Conservation (phyloP, 2,329 filamentous ascomycete genomes). For the Trichoderma harzianum region DNA sequence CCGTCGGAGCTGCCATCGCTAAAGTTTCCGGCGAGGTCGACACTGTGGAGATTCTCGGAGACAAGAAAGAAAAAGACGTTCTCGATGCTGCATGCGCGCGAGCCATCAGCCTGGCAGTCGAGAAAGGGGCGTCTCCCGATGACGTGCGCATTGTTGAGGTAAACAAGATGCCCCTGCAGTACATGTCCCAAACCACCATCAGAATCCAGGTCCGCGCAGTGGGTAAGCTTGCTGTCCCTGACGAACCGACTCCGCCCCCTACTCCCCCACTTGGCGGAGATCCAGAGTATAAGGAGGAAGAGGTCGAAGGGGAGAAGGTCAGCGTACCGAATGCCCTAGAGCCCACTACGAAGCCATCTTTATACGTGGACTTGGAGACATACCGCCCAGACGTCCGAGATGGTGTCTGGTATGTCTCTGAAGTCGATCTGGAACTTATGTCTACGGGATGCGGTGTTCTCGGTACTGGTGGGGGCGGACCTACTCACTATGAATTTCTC, state of each 20-base stretch:
- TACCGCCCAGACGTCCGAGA: slow-evolving; percentile 32
- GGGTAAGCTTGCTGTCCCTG: slow-evolving; percentile 31
- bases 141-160: slow-evolving; percentile 45
- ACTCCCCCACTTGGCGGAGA: slow-evolving; percentile 19
- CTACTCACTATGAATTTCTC: slow-evolving; percentile 43
- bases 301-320: slow-evolving; percentile 27
- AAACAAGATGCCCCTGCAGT: slow-evolving; percentile 41
- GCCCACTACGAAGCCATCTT: slow-evolving; percentile 32
- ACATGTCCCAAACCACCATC: slow-evolving; percentile 35
- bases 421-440: slow-evolving; percentile 36
- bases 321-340: slow-evolving; percentile 30
- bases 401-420: slow-evolving; percentile 36
- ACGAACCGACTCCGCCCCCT: slow-evolving; percentile 26
- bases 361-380: slow-evolving; percentile 28
- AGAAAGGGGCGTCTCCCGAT: slow-evolving; percentile 30
- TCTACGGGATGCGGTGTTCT: slow-evolving; percentile 36
- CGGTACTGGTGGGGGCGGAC: slow-evolving; percentile 37
- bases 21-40: slow-evolving; percentile 53
- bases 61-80: slow-evolving; percentile 35
- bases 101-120: slow-evolving; percentile 30
- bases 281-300: background rate
- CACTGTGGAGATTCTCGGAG: slow-evolving; percentile 45
- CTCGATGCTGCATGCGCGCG: slow-evolving; percentile 39
- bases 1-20: slow-evolving; percentile 58
- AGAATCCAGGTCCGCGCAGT: slow-evolving; percentile 35